Percentiles rank a stretch among this genome's conserved stretches.
Evolutionary conservation across 495 filamentous ascomycete genomes (phyloP).

Genomic region (Terfezia boudieri): DNA sequence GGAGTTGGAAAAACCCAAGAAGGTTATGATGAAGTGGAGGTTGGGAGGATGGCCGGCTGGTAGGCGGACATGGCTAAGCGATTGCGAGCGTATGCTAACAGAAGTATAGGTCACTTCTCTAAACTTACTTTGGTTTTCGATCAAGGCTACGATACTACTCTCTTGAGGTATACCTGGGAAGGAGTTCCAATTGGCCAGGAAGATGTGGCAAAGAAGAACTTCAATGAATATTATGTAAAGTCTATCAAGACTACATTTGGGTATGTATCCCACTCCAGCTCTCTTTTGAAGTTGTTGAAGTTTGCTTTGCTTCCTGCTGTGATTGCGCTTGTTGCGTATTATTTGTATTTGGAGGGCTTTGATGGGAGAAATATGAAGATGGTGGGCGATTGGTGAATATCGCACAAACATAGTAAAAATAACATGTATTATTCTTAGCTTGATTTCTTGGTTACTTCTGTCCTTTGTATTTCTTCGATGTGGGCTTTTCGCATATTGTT

Average conservation of each 20-base stretch:
- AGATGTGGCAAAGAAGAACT: conserved; percentile 86
- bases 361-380: not conserved
- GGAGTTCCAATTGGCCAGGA: conserved; percentile 91
- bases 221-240: conserved; percentile 84
- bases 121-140: conserved; percentile 79
- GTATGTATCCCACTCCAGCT: conserved; percentile 28
- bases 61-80: not conserved
- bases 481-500: not conserved
- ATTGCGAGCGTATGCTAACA: conserved; percentile 1
- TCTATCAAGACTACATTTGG: conserved; percentile 97
- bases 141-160: conserved; percentile 87
- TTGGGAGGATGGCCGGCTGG: conserved; percentile 68
- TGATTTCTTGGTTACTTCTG: not conserved
- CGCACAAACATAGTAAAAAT: not conserved
- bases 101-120: conserved; percentile 47
- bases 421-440: not conserved
- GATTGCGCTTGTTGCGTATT: conserved; percentile 1
- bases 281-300: not conserved
- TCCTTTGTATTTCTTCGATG: not conserved
- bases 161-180: conserved; percentile 82
- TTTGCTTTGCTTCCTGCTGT: conserved; percentile 2
- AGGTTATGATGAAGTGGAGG: conserved; percentile 88
- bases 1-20: conserved; percentile 54
- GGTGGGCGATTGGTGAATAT: not conserved
- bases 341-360: not conserved